Evolutionary conservation across 2,329 filamentous ascomycete species (phyloP).

Genomic region (Orbilia brochopaga): DNA sequence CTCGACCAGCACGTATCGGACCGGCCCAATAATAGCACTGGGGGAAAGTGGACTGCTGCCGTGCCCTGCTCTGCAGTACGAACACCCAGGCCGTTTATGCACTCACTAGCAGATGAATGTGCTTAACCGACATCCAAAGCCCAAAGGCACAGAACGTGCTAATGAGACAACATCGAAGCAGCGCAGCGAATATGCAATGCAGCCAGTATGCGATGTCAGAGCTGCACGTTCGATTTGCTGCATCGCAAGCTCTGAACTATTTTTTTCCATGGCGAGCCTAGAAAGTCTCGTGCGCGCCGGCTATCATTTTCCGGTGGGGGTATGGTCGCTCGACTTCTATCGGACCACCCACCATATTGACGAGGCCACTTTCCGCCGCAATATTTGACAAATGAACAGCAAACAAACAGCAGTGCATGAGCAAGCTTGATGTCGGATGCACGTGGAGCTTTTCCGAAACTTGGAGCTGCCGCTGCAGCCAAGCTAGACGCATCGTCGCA

Average conservation of each 20-base stretch:
- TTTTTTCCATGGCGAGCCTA: not conserved
- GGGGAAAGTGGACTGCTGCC: no score
- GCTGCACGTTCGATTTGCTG: conserved; percentile 2
- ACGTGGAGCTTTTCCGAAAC: not conserved
- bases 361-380: not conserved
- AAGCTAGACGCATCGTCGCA: not conserved
- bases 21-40: no score
- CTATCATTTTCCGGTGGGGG: no score
- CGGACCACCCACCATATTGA: no score
- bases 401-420: not conserved
- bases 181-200: not conserved
- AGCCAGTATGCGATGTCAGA: conserved; percentile 1
- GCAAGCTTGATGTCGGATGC: not conserved
- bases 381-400: conserved; percentile 1
- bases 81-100: no score
- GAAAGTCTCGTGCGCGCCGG: not conserved
- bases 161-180: not conserved
- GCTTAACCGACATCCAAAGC: not conserved
- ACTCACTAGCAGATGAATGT: no score
- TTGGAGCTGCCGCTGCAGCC: not conserved
- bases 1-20: no score
- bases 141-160: not conserved
- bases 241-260: not conserved
- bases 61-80: no score
- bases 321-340: no score